Base-by-base conservation (phyloP, 257 asterid genomes). In the Scutellaria minor region DNA sequence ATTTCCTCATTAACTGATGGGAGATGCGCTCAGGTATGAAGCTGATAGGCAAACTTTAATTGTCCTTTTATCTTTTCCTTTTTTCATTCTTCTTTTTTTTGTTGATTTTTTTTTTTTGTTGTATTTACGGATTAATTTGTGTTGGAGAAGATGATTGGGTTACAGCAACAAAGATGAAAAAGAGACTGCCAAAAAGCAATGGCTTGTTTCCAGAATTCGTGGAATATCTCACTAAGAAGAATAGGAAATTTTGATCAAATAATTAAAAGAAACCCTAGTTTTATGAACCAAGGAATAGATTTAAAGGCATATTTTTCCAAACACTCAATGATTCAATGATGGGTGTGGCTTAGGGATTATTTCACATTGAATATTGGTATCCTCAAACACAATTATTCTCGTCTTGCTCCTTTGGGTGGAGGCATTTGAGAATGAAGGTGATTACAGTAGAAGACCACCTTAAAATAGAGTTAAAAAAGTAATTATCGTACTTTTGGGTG, bases 171-270 rank as follows among this genome's bases (percentile, higher is more conserved):
- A 4, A 3, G 9, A 61, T 59, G 22, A 48, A 14, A 48, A 61
- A 39, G 22, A 59, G 45, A 59, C 15, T 14, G 7, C 5, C 50
- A 13, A 14, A n/a, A 59, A 59, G 22, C 47, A 59, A 59, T 59
- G 65, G 10, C 64, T 59, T 35, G 47, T 59, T 37, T 59, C 65
- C 11, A 35, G 46, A 40, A 13, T 59, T 35, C n/a, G 64, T 37
- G n/a, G 47, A 45, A 59, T 12, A 35, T 37, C 46, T 59, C 63
- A 27, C 7, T 9, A 54, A 54, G 61, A 56, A 56, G 13, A 45
- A 45, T 31, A 56, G 24, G 14, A 56, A 6, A 20, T 56, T 56
- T 31, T 12, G 12, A 4, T 22, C 24, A 39, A 56, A 56, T 4
- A 9, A 12, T 56, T 9, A 56, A 56, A 24, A 56, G 15, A 56